Conservation (phyloP, 176 grass and related monocot genomes). For the Guadua angustifolia region DNA sequence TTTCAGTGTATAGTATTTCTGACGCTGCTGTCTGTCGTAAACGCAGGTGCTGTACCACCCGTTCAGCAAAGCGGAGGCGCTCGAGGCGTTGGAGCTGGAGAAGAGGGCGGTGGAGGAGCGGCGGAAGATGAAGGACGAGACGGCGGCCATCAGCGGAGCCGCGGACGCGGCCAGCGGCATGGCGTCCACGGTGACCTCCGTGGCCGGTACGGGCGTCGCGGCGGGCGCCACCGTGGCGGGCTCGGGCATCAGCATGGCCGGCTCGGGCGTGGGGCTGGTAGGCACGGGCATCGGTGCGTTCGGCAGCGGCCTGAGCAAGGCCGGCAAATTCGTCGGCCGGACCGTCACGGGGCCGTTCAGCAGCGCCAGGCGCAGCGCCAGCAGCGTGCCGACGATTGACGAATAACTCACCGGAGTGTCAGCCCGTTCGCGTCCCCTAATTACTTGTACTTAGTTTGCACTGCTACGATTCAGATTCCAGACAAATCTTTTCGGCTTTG, state of each 20-base stretch:
- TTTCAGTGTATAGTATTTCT: background rate
- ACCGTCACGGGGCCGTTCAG: constrained; percentile 75
- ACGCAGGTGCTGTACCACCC: constrained; percentile 71
- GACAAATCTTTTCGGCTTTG: background rate
- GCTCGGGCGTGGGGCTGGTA: constrained; percentile 63
- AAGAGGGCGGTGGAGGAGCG: constrained; percentile 70
- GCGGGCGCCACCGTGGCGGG: constrained; percentile 53
- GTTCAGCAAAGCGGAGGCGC: constrained; percentile 79
- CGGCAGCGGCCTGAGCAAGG: constrained; percentile 70
- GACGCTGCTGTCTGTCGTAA: background rate
- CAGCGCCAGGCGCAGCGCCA: constrained; percentile 69
- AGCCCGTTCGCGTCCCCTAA: background rate
- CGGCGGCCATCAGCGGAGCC: constrained; percentile 60
- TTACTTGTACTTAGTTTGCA: background rate
- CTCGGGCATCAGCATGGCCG: constrained; percentile 38
- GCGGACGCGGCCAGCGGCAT: constrained; percentile 61
- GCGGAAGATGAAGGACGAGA: constrained; percentile 75
- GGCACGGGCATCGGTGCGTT: constrained; percentile 71
- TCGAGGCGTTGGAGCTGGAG: constrained; percentile 77
- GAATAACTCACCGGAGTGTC: constrained; percentile 13
- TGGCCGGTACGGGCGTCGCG: constrained; percentile 48
- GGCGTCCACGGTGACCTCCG: constrained; percentile 65
- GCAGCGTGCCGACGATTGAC: constrained; percentile 43
- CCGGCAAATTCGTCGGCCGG: constrained; percentile 76
- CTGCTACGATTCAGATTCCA: background rate